Conservation (phyloP, 2,329 filamentous ascomycete genomes). For the Cercospora sesami region DNA sequence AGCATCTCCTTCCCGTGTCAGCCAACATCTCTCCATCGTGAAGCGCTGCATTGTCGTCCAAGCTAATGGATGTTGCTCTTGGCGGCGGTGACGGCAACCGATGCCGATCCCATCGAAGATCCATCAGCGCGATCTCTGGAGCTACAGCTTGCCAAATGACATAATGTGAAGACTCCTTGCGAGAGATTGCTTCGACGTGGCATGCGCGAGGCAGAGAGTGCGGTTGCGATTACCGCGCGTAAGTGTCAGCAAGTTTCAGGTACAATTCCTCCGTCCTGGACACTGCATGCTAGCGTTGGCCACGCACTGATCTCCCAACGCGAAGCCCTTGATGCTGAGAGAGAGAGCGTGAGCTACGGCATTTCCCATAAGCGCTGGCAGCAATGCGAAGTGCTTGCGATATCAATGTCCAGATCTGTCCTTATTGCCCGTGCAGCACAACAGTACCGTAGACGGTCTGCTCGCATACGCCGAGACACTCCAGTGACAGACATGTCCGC, state of each 20-base stretch:
- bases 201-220: neutral
- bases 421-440: neutral
- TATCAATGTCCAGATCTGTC: neutral
- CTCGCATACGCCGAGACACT: neutral
- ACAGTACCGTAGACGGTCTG: neutral
- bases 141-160: neutral
- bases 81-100: neutral
- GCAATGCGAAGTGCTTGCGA: neutral
- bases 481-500: neutral
- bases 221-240: neutral
- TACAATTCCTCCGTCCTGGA: neutral
- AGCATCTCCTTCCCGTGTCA: neutral
- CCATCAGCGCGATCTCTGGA: neutral
- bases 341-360: neutral
- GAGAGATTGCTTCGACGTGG: neutral
- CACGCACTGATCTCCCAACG: neutral
- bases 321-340: neutral
- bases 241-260: neutral
- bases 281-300: neutral
- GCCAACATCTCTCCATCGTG: neutral
- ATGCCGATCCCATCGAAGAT: conserved; percentile 1
- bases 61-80: conserved; percentile 4
- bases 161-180: neutral
- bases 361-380: neutral
- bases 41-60: neutral